Evolutionary conservation across 192 early-diverging fungal species (phyloP).

Genomic region (Dissophora globulifera): DNA sequence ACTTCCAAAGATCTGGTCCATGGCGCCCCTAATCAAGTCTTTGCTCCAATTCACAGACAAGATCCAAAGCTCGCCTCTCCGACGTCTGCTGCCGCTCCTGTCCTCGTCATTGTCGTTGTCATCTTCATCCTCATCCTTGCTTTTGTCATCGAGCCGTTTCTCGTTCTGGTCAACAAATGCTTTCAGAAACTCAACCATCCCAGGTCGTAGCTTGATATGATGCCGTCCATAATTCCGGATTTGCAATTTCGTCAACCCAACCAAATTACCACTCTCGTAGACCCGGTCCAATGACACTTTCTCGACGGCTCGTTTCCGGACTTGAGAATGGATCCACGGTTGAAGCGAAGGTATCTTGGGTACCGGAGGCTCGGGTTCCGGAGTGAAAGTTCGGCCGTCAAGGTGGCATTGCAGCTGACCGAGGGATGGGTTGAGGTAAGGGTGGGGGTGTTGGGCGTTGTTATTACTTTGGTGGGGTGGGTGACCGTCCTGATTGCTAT

Average conservation of each 20-base stretch:
- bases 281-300: slow-evolving; percentile 37
- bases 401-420: slow-evolving; percentile 29
- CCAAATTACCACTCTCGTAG: slow-evolving; percentile 42
- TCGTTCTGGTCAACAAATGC: slow-evolving; percentile 33
- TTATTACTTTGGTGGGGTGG: not conserved
- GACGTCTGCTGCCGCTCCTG: too few relatives aligned
- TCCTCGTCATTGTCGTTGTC: not conserved
- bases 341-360: slow-evolving; percentile 41
- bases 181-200: slow-evolving; percentile 25
- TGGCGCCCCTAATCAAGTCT: slow-evolving; percentile 43
- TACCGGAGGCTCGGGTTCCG: slow-evolving; percentile 26
- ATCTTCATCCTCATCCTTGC: not conserved
- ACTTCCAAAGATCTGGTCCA: slow-evolving; percentile 51
- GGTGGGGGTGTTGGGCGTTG: not conserved
- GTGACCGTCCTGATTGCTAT: not conserved
- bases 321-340: slow-evolving; percentile 46
- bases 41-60: slow-evolving; percentile 48
- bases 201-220: slow-evolving; percentile 24
- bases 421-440: slow-evolving; percentile 13
- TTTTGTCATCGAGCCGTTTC: not conserved
- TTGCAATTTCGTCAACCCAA: slow-evolving; percentile 23
- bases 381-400: slow-evolving; percentile 34
- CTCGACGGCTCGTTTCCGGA: slow-evolving; percentile 42
- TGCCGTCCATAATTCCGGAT: slow-evolving; percentile 42
- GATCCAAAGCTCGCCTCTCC: slow-evolving; percentile 37